A percentile compares a stretch with the other conserved stretches of the same genome.
These are phyloP conservation scores for Leishmania gerbilli DNA, from an alignment of 208 protist species.

Conservation along the genomic window DNA sequence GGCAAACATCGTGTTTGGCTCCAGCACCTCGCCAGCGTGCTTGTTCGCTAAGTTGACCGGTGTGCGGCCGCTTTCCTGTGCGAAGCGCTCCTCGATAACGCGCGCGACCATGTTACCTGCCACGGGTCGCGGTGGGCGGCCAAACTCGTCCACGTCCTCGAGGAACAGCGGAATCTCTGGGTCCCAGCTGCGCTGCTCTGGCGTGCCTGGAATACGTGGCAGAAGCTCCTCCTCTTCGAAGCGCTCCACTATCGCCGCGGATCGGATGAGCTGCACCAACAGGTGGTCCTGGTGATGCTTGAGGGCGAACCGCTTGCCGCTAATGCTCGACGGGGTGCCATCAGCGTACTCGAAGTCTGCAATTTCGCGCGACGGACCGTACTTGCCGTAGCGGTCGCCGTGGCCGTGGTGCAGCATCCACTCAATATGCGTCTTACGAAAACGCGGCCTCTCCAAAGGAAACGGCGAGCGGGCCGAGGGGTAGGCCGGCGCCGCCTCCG, in stretches of 20 bases:
- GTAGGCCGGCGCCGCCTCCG: conserved; percentile 47
- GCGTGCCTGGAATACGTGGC: conserved; percentile 75
- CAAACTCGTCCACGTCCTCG: conserved; percentile 83
- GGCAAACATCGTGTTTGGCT: conserved; percentile 86
- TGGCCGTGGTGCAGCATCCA: conserved; percentile 86
- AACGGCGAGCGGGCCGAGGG: conserved; percentile 51
- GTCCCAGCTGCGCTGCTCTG: conserved; percentile 89
- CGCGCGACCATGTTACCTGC: conserved; percentile 35
- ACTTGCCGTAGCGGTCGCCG: conserved; percentile 66
- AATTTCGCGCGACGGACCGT: conserved; percentile 76
- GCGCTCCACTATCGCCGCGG: conserved; percentile 77
- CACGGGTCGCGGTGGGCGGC: conserved; percentile 42
- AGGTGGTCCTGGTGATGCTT: conserved; percentile 90
- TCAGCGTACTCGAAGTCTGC: conserved; percentile 88
- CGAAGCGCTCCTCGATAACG: conserved; percentile 64
- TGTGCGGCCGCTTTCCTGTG: conserved; percentile 31
- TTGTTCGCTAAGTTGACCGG: conserved; percentile 62
- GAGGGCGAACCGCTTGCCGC: conserved; percentile 67
- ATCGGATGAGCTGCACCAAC: conserved; percentile 87
- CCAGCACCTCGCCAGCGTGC: conserved; percentile 68
- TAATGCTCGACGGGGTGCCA: conserved; percentile 77
- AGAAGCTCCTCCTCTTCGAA: conserved; percentile 60
- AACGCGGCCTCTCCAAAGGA: conserved; percentile 46
- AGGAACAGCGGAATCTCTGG: conserved; percentile 87
- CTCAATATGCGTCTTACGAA: conserved; percentile 88